Base-by-base conservation (phyloP, 140 eudicot species). In the Erigeron philadelphicus region DNA sequence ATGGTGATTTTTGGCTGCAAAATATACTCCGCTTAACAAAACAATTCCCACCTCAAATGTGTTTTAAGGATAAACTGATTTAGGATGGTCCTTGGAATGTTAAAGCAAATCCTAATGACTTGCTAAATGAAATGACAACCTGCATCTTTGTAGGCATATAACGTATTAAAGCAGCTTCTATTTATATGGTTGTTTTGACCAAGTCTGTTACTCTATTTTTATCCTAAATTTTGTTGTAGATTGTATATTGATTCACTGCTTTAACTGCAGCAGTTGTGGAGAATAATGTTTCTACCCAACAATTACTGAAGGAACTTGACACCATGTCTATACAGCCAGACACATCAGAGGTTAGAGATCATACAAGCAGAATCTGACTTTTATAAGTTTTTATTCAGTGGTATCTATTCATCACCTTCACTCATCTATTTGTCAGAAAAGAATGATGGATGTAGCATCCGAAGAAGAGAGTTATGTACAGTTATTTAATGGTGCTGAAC, bases 401-500 rank as follows among this genome's bases (percentile, higher is more conserved):
- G 18, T 41, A 19, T 19, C n/a, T 43, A 47, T 23, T 74, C 52
- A 68, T 49, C 10, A 8, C 54, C 42, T 15, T 48, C 44, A 41
- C 31, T 76, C 35, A 31, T 55, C 13, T 57, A 58, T 19, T 9
- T 60, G 42, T 21, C 64, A 67, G 21, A 63, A 17, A 64, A 18
- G 56, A 40, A 63, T 54, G 4, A 52, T 2, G 58, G 52, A 69
- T 74, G 71, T 57, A 25, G 75, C 64, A 57, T 68, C 18, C 66
- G 70, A 63, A 64, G 56, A 73, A 69, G 71, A 64, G 67, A 73
- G 48, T 69, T 38, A 62, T 56, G 75, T 56, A 38, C 53, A 69
- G 42, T 45, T 63, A 53, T 57, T 45, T 8, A 21, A 31, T 13
- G 64, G 31, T 25, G 69, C 74, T 41, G 56, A 77, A 55, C 65